Percentiles rank a stretch among this genome's conserved stretches.
These are phyloP conservation scores for Aspergillus flavus DNA, from an alignment of 2,329 filamentous ascomycete genomes.

Conservation along the genomic window DNA sequence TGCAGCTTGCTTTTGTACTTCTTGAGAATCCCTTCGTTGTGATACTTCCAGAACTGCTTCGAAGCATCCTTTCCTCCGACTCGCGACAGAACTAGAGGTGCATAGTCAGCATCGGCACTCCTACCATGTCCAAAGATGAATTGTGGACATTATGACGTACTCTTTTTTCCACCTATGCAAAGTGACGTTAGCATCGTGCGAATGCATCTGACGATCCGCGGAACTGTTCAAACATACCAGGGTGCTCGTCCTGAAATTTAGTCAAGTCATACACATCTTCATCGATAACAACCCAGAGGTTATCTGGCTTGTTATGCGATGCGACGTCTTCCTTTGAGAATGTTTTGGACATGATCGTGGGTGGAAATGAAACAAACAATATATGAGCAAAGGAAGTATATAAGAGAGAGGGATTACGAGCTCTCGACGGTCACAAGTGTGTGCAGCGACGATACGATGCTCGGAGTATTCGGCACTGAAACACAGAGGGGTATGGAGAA, in stretches of 20 bases:
- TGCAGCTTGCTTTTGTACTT: constrained; percentile 64
- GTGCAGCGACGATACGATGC: background rate
- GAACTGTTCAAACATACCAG: constrained; percentile 44
- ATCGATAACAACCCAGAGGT: constrained; percentile 87
- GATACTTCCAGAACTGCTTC: constrained; percentile 70
- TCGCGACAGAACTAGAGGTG: constrained; percentile 59
- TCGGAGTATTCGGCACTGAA: background rate
- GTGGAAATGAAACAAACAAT: background rate
- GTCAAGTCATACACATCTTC: constrained; percentile 96
- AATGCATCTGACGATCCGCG: background rate
- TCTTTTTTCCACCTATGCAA: constrained; percentile 68
- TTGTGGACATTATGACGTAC: constrained; percentile 44
- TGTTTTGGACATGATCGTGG: constrained; percentile 84
- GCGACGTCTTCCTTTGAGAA: constrained; percentile 85
- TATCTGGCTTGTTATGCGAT: constrained; percentile 84
- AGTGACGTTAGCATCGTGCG: constrained; percentile 21
- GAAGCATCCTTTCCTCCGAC: constrained; percentile 69
- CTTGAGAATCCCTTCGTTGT: constrained; percentile 63
- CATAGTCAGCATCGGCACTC: constrained; percentile 23
- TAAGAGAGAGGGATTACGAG: background rate
- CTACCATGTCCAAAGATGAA: background rate
- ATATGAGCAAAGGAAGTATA: background rate
- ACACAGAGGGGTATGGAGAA: constrained; percentile 10
- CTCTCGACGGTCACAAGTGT: background rate
- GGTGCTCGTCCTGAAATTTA: constrained; percentile 82